Evolutionary conservation across 2,329 filamentous ascomycete genomes (phyloP), one percentile per base, ranked within the genome.

Genomic region (Chaetomiaceae sp.): DNA sequence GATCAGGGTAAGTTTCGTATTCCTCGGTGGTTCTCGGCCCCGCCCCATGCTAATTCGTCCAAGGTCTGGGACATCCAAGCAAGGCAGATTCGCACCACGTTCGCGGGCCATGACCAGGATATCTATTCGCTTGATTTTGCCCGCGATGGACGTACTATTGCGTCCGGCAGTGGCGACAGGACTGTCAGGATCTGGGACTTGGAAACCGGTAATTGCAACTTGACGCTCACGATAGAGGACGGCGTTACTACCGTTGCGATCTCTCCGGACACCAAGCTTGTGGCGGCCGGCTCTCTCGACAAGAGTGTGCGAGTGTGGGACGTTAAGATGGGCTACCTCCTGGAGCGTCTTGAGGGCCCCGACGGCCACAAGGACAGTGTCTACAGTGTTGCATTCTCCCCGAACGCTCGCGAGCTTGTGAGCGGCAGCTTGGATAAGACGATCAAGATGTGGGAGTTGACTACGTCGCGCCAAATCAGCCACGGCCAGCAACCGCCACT

Each of bases 241-340:
- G 94, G 94, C 47, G 94, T 97, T 36, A 97, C 92, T 2, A 97
- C 94, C 2, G 92, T 99, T 45, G 94, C 94, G 59, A 96, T 97
- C 68, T 97, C 92, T 29, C 92, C 92, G 6, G 91, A 96, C 69
- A 92, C 90, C 51, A 89, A 92, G 64, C 95, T 87, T 65, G 91
- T 99, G 29, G 94, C 94, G 6, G 94, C 94, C 37, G 94, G 94
- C 43, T 96, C 90, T 38, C 80, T 99, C 38, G 92, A 97, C 69
- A 96, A 96, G 85, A 96, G 91, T 66, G 94, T 99, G 20, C 86
- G 92, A 41, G 92, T 99, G 27, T 99, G 92, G 92, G 92, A 97
- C 68, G 90, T 91, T 34, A 82, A 84, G 60, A 87, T 82, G 54
- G 92, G 91, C 49, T 90, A 87, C 67, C 81, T 96, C 13, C 84